Evolutionary conservation across 495 filamentous ascomycete species (phyloP), one percentile per base, ranked within the genome.

Genomic region (Hypoxylon lienhwacheense): DNA sequence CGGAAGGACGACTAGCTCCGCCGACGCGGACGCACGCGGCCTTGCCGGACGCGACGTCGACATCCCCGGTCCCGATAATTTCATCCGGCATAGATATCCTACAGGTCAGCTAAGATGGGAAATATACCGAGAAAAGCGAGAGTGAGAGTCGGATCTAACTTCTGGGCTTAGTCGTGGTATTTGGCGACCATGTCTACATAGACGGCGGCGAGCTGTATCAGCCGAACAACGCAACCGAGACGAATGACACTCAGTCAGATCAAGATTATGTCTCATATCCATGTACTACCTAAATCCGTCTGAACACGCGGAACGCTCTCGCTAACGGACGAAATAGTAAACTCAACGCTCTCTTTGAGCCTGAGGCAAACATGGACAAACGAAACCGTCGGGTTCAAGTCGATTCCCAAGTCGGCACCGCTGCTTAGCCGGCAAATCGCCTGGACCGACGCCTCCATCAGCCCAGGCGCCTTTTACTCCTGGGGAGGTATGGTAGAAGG

Each of bases 331-430:
- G 3, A 25, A 37, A 14, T 11, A 69, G 64, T 66, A 0, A 66
- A 56, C 47, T 67, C 65, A 5, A 75, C 71, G 1, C 56, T 70
- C 39, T 76, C 70, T 22, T 54, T 73, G 15, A 64, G 66, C 53
- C 47, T 73, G 2, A 67, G 64, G 12, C 56, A 63, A 21, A 67
- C 70, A 5, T 74, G 72, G 71, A 66, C 53, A 19, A 55, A 66
- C 20, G 39, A 52, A 8, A 63, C 53, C 0, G 69, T 68, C 20
- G 15, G 43, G 17, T 28, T 73, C 14, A 57, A 46, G 7, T 47
- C 47, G 5, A 69, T 72, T 16, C 17, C 52, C n/a, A 68, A 71
- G 40, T 40, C 29, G 24, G 47, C 41, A 28, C 61, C 37, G 3
- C 37, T 53, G 10, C 34, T 50, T 47, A 60, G 50, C 25, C 60